These are phyloP conservation scores for Durusdinium trenchii DNA, from an alignment of 73 alveolate species.

Conservation along the genomic window DNA sequence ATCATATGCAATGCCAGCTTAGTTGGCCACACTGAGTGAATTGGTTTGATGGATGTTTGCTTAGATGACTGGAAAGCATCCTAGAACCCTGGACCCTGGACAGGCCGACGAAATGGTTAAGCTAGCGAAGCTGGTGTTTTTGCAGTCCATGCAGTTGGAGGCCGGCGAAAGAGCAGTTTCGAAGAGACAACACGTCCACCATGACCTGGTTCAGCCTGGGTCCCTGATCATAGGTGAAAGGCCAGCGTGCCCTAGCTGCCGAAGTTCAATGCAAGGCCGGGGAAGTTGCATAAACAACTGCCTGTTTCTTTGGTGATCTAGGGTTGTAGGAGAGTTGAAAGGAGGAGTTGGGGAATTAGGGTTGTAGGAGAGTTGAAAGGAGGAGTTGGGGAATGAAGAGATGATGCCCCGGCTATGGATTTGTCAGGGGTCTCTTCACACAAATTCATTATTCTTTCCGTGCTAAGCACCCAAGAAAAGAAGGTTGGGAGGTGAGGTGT, in stretches of 20 bases:
- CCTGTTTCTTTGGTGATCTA: not conserved
- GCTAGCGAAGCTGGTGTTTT: conserved; percentile 39
- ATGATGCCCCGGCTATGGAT: no score
- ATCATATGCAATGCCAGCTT: no score
- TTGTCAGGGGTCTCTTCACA: no score
- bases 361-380: no score
- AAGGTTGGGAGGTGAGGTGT: not conserved
- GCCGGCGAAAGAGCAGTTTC: not conserved
- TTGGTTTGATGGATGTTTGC: not conserved
- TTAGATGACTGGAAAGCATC: no score
- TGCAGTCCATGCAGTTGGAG: conserved; percentile 90
- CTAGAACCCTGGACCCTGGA: not conserved
- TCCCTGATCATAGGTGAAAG: conserved; percentile 52
- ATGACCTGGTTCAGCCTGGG: not conserved
- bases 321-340: no score
- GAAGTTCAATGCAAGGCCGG: conserved; percentile 34
- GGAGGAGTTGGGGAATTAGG: no score
- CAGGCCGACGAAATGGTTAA: conserved; percentile 38
- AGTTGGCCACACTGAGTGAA: no score
- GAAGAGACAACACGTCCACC: not conserved
- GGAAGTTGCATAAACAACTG: not conserved
- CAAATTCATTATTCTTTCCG: no score
- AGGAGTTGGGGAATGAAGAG: no score
- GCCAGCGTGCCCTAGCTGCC: conserved; percentile 41
- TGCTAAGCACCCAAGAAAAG: no score